Base-by-base conservation (phyloP, 2,329 filamentous ascomycete species). In the Botrytis fragariae region DNA sequence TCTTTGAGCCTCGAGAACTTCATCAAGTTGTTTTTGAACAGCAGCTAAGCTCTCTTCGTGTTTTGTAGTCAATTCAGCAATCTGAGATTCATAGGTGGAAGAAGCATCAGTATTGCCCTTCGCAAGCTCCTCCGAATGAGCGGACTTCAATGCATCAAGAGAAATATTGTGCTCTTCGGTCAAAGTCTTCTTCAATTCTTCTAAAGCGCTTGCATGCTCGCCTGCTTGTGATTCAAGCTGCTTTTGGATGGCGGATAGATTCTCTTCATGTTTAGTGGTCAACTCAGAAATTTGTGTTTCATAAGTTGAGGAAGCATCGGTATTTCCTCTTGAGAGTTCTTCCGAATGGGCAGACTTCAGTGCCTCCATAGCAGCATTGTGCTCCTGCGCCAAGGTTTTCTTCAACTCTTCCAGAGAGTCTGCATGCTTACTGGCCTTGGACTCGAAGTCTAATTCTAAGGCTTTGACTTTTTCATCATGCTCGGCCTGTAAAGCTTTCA, bases 1-100 rank as follows among this genome's bases (percentile, higher is more conserved):
- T n/a, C 81, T 80, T 69, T 85, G 86, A 3, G 86, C 85, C 2
- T 84, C 82, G 1, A 83, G 83, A 70, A 90, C 79, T 59, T 87
- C 85, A 32, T 88, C 85, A 45, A 91, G 83, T 80, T 88, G 86
- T 78, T 83, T 85, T 80, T 90, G 86, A 63, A 91, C 81, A 32
- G 85, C 85, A 37, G 83, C 83, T 44, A 85, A 77, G 5, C 83
- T 81, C 18, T 83, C 78, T 72, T 89, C 86, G 75, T 90, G 87
- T 65, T 81, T 81, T 6, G 83, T 77, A 77, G 86, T 87, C 64
- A 90, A 82, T 16, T 87, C 86, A 16, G 83, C 81, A 42, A 90
- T 79, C 32, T 84, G 83, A 72, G 85, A 82, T 74, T 88, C 85
- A 44, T 88, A 85, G 2, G 84, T 71, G 44, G 79, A 84, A 20